Evolutionary conservation across 805 yeast genomes (phyloP).

Genomic region (Barnettozyma pratensis): DNA sequence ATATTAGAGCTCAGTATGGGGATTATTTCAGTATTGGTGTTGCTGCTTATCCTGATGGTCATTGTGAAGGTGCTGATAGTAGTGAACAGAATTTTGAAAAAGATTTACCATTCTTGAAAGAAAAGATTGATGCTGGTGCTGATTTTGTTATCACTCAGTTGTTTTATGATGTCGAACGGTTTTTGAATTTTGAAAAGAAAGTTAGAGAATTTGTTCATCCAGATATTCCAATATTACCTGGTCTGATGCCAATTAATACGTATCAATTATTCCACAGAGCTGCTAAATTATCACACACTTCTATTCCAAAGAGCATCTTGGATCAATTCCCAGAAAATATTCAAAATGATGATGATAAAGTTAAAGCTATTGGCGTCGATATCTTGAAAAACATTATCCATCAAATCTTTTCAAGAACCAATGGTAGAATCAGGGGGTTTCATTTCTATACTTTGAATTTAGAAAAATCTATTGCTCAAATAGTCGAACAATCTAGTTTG

Average conservation of each 20-base stretch:
- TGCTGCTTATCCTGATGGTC: constrained; percentile 98
- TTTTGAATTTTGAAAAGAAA: constrained; percentile 54
- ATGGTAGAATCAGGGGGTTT: constrained; percentile 66
- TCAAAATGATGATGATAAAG: constrained; percentile 70
- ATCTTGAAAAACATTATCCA: constrained; percentile 60
- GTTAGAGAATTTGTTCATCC: constrained; percentile 38
- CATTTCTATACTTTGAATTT: constrained; percentile 91
- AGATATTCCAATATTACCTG: constrained; percentile 68
- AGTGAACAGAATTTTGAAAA: constrained; percentile 56
- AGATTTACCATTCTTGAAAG: constrained; percentile 77
- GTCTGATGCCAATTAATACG: constrained; percentile 88
- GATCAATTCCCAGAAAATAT: constrained; percentile 49
- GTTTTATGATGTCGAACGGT: constrained; percentile 82
- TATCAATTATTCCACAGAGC: constrained; percentile 80
- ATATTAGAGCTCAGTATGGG: constrained; percentile 66
- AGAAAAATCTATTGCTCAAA: constrained; percentile 87
- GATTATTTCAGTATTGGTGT: constrained; percentile 91
- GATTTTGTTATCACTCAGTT: constrained; percentile 89
- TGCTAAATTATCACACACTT: constrained; percentile 82
- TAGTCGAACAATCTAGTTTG: constrained; percentile 58
- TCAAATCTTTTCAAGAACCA: constrained; percentile 46
- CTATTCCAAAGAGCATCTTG: constrained; percentile 57
- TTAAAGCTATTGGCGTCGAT: constrained; percentile 79
- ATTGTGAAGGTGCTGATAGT: constrained; percentile 77
- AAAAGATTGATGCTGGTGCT: constrained; percentile 91